Conservation (phyloP, 495 filamentous ascomycete species). For the Hypoxylon lienhwacheense region DNA sequence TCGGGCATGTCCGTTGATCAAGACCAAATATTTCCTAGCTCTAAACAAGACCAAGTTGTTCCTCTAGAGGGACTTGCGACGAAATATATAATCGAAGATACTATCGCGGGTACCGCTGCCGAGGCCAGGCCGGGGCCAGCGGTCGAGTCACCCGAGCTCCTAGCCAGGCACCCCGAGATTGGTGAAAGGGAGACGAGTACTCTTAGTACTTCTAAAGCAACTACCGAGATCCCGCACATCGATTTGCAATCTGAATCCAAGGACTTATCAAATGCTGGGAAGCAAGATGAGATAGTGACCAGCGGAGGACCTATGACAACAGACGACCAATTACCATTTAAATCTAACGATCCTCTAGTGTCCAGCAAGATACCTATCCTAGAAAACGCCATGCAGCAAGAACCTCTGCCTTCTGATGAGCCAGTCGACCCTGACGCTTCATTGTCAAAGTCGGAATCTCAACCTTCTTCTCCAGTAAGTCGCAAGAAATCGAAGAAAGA, state of each 20-base stretch:
- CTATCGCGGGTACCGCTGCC: neutral
- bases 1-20: neutral
- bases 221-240: neutral
- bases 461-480: slow-evolving; percentile 13
- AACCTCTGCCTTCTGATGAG: slow-evolving; percentile 13
- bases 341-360: slow-evolving; percentile 1
- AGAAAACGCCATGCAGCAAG: slow-evolving; percentile 41
- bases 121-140: slow-evolving; percentile 13
- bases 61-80: neutral
- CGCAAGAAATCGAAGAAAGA: slow-evolving; percentile 32
- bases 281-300: slow-evolving; percentile 12
- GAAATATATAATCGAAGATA: slow-evolving; percentile 12
- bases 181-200: slow-evolving; percentile 45
- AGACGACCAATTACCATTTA: slow-evolving; percentile 12
- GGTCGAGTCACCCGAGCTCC: slow-evolving; percentile 7
- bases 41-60: too few relatives aligned
- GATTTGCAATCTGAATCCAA: slow-evolving; percentile 28
- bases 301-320: slow-evolving; percentile 1
- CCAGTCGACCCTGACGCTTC: slow-evolving; percentile 8
- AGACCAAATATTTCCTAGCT: neutral
- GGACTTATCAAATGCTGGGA: slow-evolving; percentile 17
- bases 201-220: neutral
- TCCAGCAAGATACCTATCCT: slow-evolving; percentile 15
- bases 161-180: slow-evolving; percentile 39
- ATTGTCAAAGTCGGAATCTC: slow-evolving; percentile 11